phyloP scores from a whole-genome alignment of 805 yeast species.

The Tetrapisispora pingtungensis region DNA sequence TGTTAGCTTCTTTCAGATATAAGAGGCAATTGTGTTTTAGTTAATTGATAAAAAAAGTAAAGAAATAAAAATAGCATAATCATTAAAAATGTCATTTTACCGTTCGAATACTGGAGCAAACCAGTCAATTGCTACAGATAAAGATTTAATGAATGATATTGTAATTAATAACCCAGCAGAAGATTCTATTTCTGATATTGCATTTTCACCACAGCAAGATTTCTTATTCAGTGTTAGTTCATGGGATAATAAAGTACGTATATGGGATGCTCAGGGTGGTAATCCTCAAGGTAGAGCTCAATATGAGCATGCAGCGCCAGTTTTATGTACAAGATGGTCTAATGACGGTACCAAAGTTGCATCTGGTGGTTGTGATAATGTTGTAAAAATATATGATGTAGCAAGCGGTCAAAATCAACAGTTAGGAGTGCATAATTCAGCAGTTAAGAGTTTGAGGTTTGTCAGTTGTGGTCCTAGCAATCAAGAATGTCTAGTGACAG shows the following conservation, averaged over 20 bases:
- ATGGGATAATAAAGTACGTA: constrained; percentile 92
- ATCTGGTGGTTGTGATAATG: constrained; percentile 87
- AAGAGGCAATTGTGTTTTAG: too few relatives aligned
- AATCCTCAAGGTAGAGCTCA: constrained; percentile 80
- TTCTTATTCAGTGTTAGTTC: constrained; percentile 64
- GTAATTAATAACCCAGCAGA: constrained; percentile 75
- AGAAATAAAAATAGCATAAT: background rate
- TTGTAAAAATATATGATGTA: constrained; percentile 73
- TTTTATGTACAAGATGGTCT: constrained; percentile 72
- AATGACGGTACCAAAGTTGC: constrained; percentile 79
- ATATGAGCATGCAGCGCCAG: constrained; percentile 86
- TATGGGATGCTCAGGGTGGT: constrained; percentile 79
- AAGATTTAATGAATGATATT: constrained; percentile 53
- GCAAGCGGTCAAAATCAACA: constrained; percentile 74
- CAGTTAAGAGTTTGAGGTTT: constrained; percentile 64
- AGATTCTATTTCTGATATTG: constrained; percentile 74
- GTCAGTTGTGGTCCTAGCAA: constrained; percentile 82
- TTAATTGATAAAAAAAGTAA: too few relatives aligned
- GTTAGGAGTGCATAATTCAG: constrained; percentile 75
- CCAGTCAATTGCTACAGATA: constrained; percentile 24
- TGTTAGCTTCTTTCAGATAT: too few relatives aligned
- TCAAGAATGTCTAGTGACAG: constrained; percentile 70
- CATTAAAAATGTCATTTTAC: constrained; percentile 17
- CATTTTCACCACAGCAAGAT: constrained; percentile 83
- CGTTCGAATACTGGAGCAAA: constrained; percentile 7